Base-by-base conservation (phyloP, 2,329 filamentous ascomycete genomes). In the Ophiostoma quercus region DNA sequence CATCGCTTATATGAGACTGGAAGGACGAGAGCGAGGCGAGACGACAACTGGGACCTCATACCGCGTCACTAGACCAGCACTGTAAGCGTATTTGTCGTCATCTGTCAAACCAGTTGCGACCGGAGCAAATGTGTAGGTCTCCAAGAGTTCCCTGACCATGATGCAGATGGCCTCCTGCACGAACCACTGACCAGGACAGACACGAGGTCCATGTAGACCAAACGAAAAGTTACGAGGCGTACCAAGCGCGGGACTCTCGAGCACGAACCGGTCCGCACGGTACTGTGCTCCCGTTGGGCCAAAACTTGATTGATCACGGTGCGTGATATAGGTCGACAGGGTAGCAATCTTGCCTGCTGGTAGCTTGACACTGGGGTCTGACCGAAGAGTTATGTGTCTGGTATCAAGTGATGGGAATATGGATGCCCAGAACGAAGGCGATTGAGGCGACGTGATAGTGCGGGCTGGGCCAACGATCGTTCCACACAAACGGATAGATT, bases 161-260 rank as follows among this genome's bases (percentile, higher is more conserved):
- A 71, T 66, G 66, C 70, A 71, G 11, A 71, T 71, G 22, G 68
- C 68, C 43, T 66, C 70, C 43, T 69, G 68, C 22, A 66, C 68
- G 25, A 66, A 70, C 68, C 70, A 70, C 22, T 66, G 65, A 8
- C 70, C 70, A 3, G 70, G 70, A 57, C 70, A 71, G 41, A 62
- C 66, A 14, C 68, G 70, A 6, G 70, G 70, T 1, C 68, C 70
- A 34, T 71, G 29, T 14, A 71, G 68, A 25, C 70, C 70, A 34
- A 69, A 71, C 1, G 68, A 54, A 19, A 71, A 68, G 47, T 70
- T 67, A 22, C 69, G 62, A 32, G 22, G 11, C 11, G 57, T 62
- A 1, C 57, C 57, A 25, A 62, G 6, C 19, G n/a, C 57, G 25
- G 57, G 57, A 16, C 57, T 62, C 25, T 62, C 57, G 25, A 32